phyloP scores from a whole-genome alignment of 352 stramenopile genomes.

The Pythium diclinum region DNA sequence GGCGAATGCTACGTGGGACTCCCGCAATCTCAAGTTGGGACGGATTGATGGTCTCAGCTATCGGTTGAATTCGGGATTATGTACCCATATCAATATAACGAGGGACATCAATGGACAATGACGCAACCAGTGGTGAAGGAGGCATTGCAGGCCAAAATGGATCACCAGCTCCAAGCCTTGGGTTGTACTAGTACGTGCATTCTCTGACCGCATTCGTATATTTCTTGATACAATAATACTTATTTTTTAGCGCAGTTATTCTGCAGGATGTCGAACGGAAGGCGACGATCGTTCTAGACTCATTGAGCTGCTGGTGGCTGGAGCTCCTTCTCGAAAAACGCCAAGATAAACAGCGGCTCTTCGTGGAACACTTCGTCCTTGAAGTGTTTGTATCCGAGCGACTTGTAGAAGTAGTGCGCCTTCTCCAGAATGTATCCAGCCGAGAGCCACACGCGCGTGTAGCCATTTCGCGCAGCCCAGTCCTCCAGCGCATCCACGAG shows the following conservation, averaged over 20 bases:
- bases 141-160: no score
- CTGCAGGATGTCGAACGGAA: no score
- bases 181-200: no score
- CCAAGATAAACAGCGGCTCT: slow-evolving; percentile 33
- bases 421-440: slow-evolving; percentile 35
- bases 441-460: slow-evolving; percentile 38
- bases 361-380: slow-evolving; percentile 29
- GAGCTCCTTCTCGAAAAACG: slow-evolving; percentile 31
- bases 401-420: slow-evolving; percentile 29
- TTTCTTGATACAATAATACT: no score
- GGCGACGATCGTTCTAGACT: background rate
- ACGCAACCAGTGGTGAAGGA: no score
- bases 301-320: background rate
- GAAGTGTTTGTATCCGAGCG: slow-evolving; percentile 20
- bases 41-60: background rate
- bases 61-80: background rate
- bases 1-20: no score
- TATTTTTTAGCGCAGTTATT: no score
- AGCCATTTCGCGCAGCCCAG: slow-evolving; percentile 30
- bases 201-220: no score
- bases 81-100: background rate
- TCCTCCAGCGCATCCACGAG: slow-evolving; percentile 39
- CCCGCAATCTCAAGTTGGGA: background rate
- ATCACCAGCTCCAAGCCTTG: no score
- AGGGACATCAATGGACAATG: background rate